These are phyloP conservation scores for Fusarium cyanostomum DNA, from an alignment of 2,329 filamentous ascomycete genomes.

Conservation along the genomic window DNA sequence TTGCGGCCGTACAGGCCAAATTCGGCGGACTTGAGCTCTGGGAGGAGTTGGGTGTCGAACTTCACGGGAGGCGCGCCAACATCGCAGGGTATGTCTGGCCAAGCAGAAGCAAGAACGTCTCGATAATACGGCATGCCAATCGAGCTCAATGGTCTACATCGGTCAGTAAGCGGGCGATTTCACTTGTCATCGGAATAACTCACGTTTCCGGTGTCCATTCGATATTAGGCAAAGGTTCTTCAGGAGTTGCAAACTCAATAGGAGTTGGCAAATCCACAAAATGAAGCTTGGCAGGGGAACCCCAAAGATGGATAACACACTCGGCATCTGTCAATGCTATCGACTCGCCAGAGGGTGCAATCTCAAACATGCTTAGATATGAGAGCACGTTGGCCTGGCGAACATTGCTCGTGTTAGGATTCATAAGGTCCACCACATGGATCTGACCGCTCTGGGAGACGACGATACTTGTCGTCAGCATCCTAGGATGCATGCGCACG, in stretches of 20 bases:
- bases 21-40: slow-evolving; percentile 74
- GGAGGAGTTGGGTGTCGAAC: slow-evolving; percentile 75
- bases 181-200: slow-evolving; percentile 44
- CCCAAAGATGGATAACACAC: slow-evolving; percentile 85
- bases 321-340: slow-evolving; percentile 83
- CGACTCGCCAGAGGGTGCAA: slow-evolving; percentile 88
- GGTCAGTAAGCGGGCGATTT: slow-evolving; percentile 5
- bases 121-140: slow-evolving; percentile 95
- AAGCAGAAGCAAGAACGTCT: slow-evolving; percentile 85
- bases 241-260: slow-evolving; percentile 78
- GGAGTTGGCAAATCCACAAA: slow-evolving; percentile 85
- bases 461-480: slow-evolving; percentile 94
- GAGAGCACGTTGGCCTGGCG: slow-evolving; percentile 81
- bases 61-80: slow-evolving; percentile 83
- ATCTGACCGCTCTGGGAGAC: slow-evolving; percentile 92
- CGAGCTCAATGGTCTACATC: slow-evolving; percentile 75
- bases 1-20: slow-evolving; percentile 84
- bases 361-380: slow-evolving; percentile 82
- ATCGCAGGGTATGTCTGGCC: slow-evolving; percentile 88
- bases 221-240: slow-evolving; percentile 65
- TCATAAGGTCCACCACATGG: slow-evolving; percentile 95
- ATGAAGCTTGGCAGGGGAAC: slow-evolving; percentile 83
- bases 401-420: slow-evolving; percentile 86
- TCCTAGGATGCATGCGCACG: slow-evolving; percentile 94
- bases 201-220: slow-evolving; percentile 78